These are phyloP conservation scores for Verticillium tricorpus DNA, from an alignment of 2,329 filamentous ascomycete genomes.

Conservation along the genomic window DNA sequence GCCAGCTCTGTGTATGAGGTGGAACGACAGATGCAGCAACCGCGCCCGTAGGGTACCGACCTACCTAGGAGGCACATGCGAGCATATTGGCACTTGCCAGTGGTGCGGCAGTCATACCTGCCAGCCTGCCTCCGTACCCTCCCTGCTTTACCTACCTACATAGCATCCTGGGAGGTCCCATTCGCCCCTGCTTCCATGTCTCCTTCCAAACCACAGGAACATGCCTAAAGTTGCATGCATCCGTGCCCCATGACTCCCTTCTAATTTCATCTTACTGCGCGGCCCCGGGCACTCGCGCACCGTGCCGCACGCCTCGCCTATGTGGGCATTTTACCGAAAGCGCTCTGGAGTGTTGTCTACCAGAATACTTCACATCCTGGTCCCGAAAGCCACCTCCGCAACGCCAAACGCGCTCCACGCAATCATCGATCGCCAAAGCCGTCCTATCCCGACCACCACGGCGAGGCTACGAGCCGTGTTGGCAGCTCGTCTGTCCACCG, in stretches of 20 bases:
- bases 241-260: neutral
- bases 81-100: neutral
- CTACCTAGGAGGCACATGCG: too few relatives aligned
- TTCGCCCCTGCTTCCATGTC: too few relatives aligned
- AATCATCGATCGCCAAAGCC: neutral
- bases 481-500: neutral
- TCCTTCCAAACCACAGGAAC: too few relatives aligned
- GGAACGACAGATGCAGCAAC: too few relatives aligned
- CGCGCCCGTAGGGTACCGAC: too few relatives aligned
- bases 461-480: neutral
- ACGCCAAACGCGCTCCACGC: neutral
- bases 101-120: neutral
- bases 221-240: neutral
- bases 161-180: neutral
- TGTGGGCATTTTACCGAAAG: neutral
- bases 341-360: too few relatives aligned
- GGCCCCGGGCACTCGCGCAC: neutral
- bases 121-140: neutral
- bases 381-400: neutral
- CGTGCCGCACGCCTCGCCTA: neutral
- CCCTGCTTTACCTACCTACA: too few relatives aligned
- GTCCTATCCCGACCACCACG: neutral
- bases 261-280: neutral
- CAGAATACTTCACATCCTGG: neutral
- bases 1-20: too few relatives aligned